These are phyloP conservation scores for Quercus phellos DNA, from an alignment of 331 rosid species.

Conservation along the genomic window DNA sequence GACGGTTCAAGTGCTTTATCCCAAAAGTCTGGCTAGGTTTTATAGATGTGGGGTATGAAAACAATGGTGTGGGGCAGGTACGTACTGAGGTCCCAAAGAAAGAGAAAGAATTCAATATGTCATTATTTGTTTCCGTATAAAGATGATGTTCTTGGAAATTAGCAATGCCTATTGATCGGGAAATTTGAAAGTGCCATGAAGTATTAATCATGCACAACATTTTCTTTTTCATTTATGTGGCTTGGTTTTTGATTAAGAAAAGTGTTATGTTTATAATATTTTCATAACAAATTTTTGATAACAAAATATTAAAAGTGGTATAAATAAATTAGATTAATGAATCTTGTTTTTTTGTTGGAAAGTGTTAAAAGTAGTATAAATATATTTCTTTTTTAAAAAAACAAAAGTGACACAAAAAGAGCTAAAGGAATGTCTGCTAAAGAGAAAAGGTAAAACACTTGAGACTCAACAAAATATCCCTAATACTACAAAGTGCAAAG, in stretches of 20 bases:
- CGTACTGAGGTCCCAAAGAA: neutral
- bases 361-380: too few relatives aligned
- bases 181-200: neutral
- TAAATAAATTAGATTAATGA: too few relatives aligned
- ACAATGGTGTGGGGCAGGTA: neutral
- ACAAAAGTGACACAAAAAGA: neutral
- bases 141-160: neutral
- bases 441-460: too few relatives aligned
- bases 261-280: too few relatives aligned
- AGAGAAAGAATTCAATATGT: neutral
- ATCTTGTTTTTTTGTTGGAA: neutral
- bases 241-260: neutral
- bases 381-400: neutral
- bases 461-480: too few relatives aligned
- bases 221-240: neutral
- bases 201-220: neutral
- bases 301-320: too few relatives aligned
- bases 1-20: neutral
- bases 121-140: neutral
- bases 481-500: too few relatives aligned
- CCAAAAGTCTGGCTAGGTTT: neutral
- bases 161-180: neutral
- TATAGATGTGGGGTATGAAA: neutral
- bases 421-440: neutral
- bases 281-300: rapidly evolving